phyloP scores from a whole-genome alignment of 1,139 yeast genomes.

The Sugiyamaella paludigena region DNA sequence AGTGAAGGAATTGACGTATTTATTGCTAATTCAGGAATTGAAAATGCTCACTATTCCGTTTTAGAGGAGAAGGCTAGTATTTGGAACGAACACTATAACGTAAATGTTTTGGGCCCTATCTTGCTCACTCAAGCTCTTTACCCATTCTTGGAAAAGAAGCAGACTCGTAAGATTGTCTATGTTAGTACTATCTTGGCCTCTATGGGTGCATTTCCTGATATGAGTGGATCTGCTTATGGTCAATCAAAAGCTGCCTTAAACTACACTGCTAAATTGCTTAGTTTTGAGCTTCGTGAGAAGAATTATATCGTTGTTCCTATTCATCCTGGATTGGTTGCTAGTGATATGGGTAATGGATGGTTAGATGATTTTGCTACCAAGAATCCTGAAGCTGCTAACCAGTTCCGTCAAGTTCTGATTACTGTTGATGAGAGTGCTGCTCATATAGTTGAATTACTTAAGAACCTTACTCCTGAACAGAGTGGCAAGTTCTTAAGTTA shows the following conservation, averaged over 20 bases:
- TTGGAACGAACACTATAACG: slow-evolving; percentile 14
- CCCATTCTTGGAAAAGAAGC: slow-evolving; percentile 11
- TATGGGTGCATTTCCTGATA: slow-evolving; percentile 20
- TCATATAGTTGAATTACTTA: neutral
- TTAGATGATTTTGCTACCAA: neutral
- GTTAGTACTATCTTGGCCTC: slow-evolving; percentile 27
- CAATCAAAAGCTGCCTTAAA: slow-evolving; percentile 40
- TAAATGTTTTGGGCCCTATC: slow-evolving; percentile 12
- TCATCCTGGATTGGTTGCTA: slow-evolving; percentile 34
- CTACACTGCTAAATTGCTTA: slow-evolving; percentile 29
- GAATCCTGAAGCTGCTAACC: neutral
- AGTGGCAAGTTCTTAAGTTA: slow-evolving; percentile 14
- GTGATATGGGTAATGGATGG: slow-evolving; percentile 25
- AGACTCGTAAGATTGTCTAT: neutral
- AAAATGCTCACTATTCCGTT: neutral
- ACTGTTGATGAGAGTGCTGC: neutral
- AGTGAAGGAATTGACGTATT: slow-evolving; percentile 8
- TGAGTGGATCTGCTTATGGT: slow-evolving; percentile 31
- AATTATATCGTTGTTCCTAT: slow-evolving; percentile 33
- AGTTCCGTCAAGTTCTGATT: neutral
- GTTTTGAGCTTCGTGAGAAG: slow-evolving; percentile 30
- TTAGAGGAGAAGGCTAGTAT: neutral
- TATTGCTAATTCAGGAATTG: slow-evolving; percentile 11
- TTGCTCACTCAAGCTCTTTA: neutral
- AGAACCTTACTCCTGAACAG: slow-evolving; percentile 5